Evolutionary conservation across 2,329 filamentous ascomycete genomes (phyloP), one percentile per base, ranked within the genome.

Genomic region (Claviceps sp.): DNA sequence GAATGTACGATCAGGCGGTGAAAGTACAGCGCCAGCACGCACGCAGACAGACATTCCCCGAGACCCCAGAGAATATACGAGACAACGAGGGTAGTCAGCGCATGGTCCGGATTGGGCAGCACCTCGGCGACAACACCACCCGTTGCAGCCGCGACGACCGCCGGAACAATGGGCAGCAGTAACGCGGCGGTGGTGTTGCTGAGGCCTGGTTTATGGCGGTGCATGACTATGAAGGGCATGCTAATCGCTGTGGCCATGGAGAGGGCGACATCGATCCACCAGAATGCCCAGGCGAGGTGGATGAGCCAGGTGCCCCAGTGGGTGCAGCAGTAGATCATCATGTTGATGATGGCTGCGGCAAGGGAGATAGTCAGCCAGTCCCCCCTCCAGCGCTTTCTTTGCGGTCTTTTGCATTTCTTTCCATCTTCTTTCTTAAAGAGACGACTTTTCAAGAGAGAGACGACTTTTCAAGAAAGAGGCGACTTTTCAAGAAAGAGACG

Each of bases 21-120:
- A 60, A 85, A 85, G 65, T 87, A 88, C 40, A 87, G 75, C 11
- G 78, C 79, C 26, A 86, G 67, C 20, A 85, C 75, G 43, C 75
- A 72, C 63, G 82, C 75, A 1, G 82, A 77, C 49, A 87, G 71
- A 37, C 64, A 64, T 58, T 68, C 72, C 4, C 81, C 79, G 53
- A 80, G 78, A 0, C 83, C 83, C 81, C 81, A 86, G 57, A 87
- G 75, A 16, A 86, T 69, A 61, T 86, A 88, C 3, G 74, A 81
- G 16, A 71, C 71, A n/a, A 85, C 67, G 22, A 87, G 60, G 0
- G 84, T 87, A 40, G 74, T 75, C 20, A 84, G 63, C 4, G 79
- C 79, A 56, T 81, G 73, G 18, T 72, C 63, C 1, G 67, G 65
- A 56, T 81, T 68, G 1, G 75, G 72, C 0, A 88, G 71, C 14